Conservation (phyloP, 345 rosid genomes). For the Brassica rapa region DNA sequence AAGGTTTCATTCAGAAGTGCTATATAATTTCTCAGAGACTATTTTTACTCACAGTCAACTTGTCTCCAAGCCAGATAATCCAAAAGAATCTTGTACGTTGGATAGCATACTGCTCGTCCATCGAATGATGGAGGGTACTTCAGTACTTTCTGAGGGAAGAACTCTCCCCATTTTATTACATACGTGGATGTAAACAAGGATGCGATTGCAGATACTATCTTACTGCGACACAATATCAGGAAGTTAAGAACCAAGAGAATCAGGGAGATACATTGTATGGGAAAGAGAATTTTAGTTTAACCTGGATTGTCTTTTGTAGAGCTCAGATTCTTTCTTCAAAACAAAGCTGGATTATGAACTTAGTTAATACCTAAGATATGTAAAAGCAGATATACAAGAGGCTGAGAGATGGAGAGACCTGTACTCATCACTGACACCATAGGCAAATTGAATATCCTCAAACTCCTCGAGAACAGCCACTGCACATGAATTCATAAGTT, state of each 20-base stretch:
- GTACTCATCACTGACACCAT: constrained; percentile 93
- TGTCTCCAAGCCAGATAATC: constrained; percentile 96
- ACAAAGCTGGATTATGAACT: constrained; percentile 61
- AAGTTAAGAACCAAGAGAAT: neutral
- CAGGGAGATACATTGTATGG: neutral
- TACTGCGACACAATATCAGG: constrained; percentile 44
- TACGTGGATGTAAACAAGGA: constrained; percentile 79
- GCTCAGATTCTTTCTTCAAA: constrained; percentile 60
- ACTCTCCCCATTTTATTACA: constrained; percentile 67
- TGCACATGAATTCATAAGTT: constrained; percentile 68
- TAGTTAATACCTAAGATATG: neutral
- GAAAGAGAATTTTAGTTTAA: constrained; percentile 26
- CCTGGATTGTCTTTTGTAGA: constrained; percentile 69
- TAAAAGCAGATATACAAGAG: neutral
- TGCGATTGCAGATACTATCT: constrained; percentile 58
- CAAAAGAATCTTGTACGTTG: constrained; percentile 66
- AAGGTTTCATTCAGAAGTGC: neutral
- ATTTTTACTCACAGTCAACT: constrained; percentile 81
- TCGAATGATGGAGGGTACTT: constrained; percentile 79
- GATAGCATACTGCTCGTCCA: constrained; percentile 90
- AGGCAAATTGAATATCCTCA: constrained; percentile 65
- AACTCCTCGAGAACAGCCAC: constrained; percentile 59
- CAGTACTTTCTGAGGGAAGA: constrained; percentile 64
- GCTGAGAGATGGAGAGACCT: constrained; percentile 46
- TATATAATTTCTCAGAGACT: neutral